These are phyloP conservation scores for Triticum dicoccoides DNA, from an alignment of 176 grass and related monocot genomes.

Conservation along the genomic window DNA sequence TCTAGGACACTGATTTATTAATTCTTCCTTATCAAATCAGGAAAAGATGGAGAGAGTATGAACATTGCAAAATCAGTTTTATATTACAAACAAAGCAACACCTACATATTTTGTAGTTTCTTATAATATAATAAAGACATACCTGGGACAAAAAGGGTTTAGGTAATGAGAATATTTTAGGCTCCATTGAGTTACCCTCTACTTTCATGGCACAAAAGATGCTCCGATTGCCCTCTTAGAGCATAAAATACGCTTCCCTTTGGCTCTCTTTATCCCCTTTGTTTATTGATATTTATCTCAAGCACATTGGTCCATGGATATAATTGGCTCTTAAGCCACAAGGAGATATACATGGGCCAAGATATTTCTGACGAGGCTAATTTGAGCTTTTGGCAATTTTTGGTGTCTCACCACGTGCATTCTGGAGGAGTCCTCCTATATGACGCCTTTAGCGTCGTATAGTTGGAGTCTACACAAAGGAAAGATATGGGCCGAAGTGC, in stretches of 20 bases:
- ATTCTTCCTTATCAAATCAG: constrained; percentile 13
- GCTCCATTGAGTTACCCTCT: constrained; percentile 1
- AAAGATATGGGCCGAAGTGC: too few relatives aligned
- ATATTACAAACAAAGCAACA: constrained; percentile 14
- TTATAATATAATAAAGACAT: background rate
- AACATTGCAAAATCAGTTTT: background rate
- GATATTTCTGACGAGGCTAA: too few relatives aligned
- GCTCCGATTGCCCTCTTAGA: background rate
- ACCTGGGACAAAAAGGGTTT: constrained; percentile 12
- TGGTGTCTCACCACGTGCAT: too few relatives aligned
- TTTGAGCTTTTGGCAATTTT: too few relatives aligned
- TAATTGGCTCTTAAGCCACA: background rate
- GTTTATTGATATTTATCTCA: background rate
- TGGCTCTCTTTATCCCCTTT: background rate
- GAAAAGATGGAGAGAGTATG: background rate
- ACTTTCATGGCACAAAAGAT: background rate
- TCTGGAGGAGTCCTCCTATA: too few relatives aligned
- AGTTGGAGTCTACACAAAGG: too few relatives aligned
- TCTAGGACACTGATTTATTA: background rate
- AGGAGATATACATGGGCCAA: too few relatives aligned
- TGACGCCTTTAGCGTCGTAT: too few relatives aligned
- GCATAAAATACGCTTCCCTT: constrained; percentile 17
- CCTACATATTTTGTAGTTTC: background rate
- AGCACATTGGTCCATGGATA: background rate
- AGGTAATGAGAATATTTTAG: constrained; percentile 15